Evolutionary conservation across 2,329 filamentous ascomycete genomes (phyloP), one percentile per base, ranked within the genome.

Genomic region (Neofusicoccum ribis): DNA sequence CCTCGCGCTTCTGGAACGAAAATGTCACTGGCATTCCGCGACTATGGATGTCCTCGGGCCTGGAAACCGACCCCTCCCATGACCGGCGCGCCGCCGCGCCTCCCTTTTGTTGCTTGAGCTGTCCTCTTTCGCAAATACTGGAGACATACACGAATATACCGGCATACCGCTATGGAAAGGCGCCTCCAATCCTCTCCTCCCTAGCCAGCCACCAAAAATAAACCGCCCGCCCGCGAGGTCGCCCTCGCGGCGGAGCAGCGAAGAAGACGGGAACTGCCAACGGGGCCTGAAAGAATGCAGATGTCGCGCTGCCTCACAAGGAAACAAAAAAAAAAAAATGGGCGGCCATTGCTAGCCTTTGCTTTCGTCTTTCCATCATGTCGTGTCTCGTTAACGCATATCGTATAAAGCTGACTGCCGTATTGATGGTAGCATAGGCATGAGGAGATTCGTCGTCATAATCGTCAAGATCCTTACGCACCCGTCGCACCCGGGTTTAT

Each of bases 301-400:
- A 60, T 60, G 41, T 60, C 47, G 47, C 56, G 56, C 56, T 60
- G 56, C 56, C 43, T 46, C 9, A 39, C 27, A 54, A 63, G 23
- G 27, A 51, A 44, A 60, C 17, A 51, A 17, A 50, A 27, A 23
- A 47, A 47, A 39, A 34, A 62, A 61, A 41, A 27, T 31, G 52
- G 41, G 50, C 54, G 69, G 72, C 74, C 75, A 76, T 77, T 72
- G 75, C 75, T 77, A 73, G 74, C 75, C 70, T 69, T 71, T 72
- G 70, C 67, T 54, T 62, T 64, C 63, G 56, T 67, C 66, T 67
- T 70, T 67, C 63, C 63, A 64, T 68, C 68, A 68, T 65, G 65
- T 67, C 66, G 66, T 67, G 49, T 59, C 44, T 52, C 62, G 52
- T 60, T 67, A 65, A 66, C 44, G 41, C 52, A 65, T 59, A 49